Conservation (phyloP, 2,329 filamentous ascomycete genomes). For the Fusarium virguliforme region DNA sequence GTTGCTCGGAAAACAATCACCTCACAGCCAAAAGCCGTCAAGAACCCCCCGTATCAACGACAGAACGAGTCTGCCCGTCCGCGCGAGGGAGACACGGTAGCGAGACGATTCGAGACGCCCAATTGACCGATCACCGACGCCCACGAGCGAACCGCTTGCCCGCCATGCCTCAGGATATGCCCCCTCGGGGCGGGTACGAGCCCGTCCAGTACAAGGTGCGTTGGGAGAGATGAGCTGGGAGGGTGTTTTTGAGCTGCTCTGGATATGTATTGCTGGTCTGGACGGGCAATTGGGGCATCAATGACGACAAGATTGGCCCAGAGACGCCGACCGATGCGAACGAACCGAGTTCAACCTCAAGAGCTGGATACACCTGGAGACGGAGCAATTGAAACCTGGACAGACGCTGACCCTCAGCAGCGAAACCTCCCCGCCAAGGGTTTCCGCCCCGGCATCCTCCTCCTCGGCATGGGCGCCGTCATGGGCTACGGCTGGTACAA, state of each 20-base stretch:
- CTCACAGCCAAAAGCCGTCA: constrained; percentile 36
- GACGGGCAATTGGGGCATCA: neutral
- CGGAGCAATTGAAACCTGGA: constrained; percentile 3
- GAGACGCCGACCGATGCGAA: neutral
- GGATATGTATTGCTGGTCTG: constrained; percentile 1
- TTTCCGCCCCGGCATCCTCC: constrained; percentile 86
- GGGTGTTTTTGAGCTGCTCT: neutral
- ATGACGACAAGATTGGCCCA: neutral
- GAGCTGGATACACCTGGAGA: neutral
- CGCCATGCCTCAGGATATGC: constrained; percentile 97
- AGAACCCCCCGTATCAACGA: neutral
- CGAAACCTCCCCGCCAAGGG: constrained; percentile 93
- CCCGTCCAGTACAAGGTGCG: constrained; percentile 96
- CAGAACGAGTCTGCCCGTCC: constrained; percentile 19
- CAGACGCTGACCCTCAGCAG: constrained; percentile 61
- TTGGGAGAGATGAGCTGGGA: constrained; percentile 37
- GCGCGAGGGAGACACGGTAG: constrained; percentile 33
- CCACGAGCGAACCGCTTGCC: constrained; percentile 48
- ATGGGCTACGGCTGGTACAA: constrained; percentile 95
- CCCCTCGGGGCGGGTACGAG: constrained; percentile 93
- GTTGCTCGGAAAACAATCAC: constrained; percentile 50
- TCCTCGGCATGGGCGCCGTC: constrained; percentile 82
- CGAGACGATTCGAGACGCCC: constrained; percentile 27
- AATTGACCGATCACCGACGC: constrained; percentile 28
- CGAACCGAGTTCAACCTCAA: constrained; percentile 8